Evolutionary conservation across 75 land plant genomes (phyloP).

Genomic region (Selaginella tamariscina): DNA sequence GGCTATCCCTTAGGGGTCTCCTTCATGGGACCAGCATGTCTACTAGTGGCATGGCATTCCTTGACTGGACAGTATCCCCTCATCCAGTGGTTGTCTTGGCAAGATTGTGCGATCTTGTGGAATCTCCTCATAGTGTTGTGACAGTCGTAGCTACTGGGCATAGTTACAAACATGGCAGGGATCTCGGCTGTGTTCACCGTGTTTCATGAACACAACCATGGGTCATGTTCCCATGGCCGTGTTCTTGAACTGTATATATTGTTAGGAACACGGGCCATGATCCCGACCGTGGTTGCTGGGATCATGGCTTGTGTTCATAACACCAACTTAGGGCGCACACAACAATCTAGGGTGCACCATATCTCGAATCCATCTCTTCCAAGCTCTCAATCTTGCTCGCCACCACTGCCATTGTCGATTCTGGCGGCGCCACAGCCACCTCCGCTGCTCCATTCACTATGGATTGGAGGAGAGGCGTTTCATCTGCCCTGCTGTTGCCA

Average conservation of each 20-base stretch:
- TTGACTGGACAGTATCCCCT: too few relatives aligned
- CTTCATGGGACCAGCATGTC: too few relatives aligned
- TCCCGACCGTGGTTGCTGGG: not conserved
- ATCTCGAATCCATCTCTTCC: too few relatives aligned
- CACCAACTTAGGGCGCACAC: not conserved
- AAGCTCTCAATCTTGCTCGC: not conserved
- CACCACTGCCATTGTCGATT: not conserved
- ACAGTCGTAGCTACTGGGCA: too few relatives aligned
- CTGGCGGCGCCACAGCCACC: constrained; percentile 1
- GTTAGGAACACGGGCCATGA: not conserved
- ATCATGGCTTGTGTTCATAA: not conserved
- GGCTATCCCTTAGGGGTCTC: too few relatives aligned
- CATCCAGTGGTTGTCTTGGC: too few relatives aligned
- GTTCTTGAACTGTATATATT: not conserved
- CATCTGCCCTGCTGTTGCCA: not conserved
- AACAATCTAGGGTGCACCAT: constrained; percentile 3
- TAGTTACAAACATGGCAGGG: not conserved
- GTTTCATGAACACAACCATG: constrained; percentile 1
- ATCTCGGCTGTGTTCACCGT: not conserved
- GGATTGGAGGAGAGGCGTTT: constrained; percentile 1
- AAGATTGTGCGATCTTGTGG: too few relatives aligned
- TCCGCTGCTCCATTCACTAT: not conserved
- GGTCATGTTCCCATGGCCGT: not conserved
- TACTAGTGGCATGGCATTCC: too few relatives aligned
- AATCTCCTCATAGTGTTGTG: too few relatives aligned